phyloP scores from a whole-genome alignment of 225 moss, liverwort and hornwort species.

The Anthoceros angustus region DNA sequence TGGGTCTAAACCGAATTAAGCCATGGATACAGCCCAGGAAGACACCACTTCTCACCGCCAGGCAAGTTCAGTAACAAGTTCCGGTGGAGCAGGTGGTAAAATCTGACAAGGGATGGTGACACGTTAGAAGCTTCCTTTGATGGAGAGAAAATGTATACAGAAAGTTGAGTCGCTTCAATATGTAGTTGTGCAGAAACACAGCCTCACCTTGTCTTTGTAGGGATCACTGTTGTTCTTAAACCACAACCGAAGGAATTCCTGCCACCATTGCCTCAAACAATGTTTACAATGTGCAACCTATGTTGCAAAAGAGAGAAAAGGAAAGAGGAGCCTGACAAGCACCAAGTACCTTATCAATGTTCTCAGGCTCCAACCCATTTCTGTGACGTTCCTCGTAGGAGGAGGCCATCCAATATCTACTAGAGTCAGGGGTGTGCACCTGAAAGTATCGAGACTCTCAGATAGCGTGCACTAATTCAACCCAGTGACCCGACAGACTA shows the following conservation, averaged over 20 bases:
- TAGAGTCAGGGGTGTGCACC: constrained; percentile 96
- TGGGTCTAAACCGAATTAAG: background rate
- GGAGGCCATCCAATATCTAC: constrained; percentile 84
- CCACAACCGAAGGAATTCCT: constrained; percentile 59
- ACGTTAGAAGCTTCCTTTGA: background rate
- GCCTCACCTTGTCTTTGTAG: constrained; percentile 42
- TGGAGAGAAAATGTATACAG: too few species aligned
- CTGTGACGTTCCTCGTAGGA: constrained; percentile 76
- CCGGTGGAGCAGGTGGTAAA: constrained; percentile 45
- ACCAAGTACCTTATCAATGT: constrained; percentile 68
- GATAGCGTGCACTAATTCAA: background rate
- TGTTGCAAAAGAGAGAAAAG: background rate
- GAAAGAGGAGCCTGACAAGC: background rate
- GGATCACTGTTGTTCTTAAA: constrained; percentile 55
- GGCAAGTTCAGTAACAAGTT: constrained; percentile 44
- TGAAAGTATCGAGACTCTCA: constrained; percentile 7
- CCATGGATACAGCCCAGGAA: constrained; percentile 1
- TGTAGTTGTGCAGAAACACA: background rate
- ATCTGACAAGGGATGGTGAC: constrained; percentile 17
- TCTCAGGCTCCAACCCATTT: constrained; percentile 74
- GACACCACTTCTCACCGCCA: constrained; percentile 22
- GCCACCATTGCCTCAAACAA: background rate
- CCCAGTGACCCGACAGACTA: background rate
- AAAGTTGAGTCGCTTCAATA: background rate
- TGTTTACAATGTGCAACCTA: too few species aligned